Percentiles rank a stretch among this genome's conserved stretches.
Evolutionary conservation across 805 yeast genomes (phyloP).

Genomic region (Sugiyamaella smithiae): DNA sequence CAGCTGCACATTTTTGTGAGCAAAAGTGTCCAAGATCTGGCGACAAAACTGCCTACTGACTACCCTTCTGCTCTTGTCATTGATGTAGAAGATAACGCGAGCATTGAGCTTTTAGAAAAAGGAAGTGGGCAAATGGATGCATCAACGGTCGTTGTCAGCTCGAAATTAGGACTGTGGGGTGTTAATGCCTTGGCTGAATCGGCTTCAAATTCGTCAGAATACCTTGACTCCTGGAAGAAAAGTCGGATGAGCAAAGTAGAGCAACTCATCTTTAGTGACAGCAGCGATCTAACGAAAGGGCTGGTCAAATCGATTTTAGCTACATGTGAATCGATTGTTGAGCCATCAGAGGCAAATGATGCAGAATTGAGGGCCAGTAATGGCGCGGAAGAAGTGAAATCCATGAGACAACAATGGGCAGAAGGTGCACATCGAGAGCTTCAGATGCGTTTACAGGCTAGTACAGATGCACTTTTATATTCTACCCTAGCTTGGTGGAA

Average conservation of each 20-base stretch:
- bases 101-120: constrained; percentile 2
- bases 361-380: constrained; percentile 5
- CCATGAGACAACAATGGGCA: constrained; percentile 34
- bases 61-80: constrained; percentile 27
- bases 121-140: constrained; percentile 12
- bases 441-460: constrained; percentile 31
- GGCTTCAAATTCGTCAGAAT: constrained; percentile 28
- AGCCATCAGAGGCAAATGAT: constrained; percentile 5
- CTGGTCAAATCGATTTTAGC: constrained; percentile 26
- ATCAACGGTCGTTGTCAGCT: constrained; percentile 17
- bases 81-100: constrained; percentile 14
- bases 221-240: constrained; percentile 20
- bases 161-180: constrained; percentile 27
- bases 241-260: constrained; percentile 28
- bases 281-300: constrained; percentile 18
- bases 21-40: constrained; percentile 14
- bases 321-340: constrained; percentile 31
- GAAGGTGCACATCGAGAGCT: constrained; percentile 38
- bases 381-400: constrained; percentile 19
- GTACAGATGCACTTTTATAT: constrained; percentile 23
- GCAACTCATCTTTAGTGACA: constrained; percentile 18
- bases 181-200: constrained; percentile 27
- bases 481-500: constrained; percentile 37
- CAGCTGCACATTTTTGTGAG: constrained; percentile 28
- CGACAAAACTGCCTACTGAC: constrained; percentile 22